Conservation (phyloP, 2,329 filamentous ascomycete species). For the Calonectria honghensis region DNA sequence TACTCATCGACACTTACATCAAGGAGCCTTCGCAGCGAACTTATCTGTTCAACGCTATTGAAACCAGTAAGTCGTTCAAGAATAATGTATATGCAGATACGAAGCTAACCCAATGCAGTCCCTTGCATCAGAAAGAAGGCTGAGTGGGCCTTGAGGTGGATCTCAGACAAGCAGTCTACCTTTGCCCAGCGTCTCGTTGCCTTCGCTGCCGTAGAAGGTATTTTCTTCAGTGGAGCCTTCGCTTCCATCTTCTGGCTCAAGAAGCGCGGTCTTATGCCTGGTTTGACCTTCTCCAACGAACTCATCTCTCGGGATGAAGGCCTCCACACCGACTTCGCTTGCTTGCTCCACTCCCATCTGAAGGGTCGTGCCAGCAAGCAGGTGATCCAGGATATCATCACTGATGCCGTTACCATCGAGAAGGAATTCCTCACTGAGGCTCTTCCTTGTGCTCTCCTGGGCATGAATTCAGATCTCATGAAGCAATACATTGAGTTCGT, state of each 20-base stretch:
- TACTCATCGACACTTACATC: slow-evolving; percentile 99
- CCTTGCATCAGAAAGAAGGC: slow-evolving; percentile 99
- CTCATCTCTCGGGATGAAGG: slow-evolving; percentile 99
- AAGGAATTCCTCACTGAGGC: slow-evolving; percentile 98
- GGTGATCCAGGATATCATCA: slow-evolving; percentile 90
- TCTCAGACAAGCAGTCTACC: slow-evolving; percentile 92
- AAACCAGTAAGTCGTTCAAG: slow-evolving; percentile 82
- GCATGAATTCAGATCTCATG: slow-evolving; percentile 98
- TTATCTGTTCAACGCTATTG: slow-evolving; percentile 98
- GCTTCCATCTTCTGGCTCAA: slow-evolving; percentile 99
- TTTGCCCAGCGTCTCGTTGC: slow-evolving; percentile 97
- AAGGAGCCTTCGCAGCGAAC: slow-evolving; percentile 96
- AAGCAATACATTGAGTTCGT: slow-evolving; percentile 99
- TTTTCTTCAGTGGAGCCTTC: slow-evolving; percentile 99
- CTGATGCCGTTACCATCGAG: slow-evolving; percentile 94
- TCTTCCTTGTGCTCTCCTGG: slow-evolving; percentile 92
- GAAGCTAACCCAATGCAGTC: slow-evolving; percentile 69
- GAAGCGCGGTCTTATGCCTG: slow-evolving; percentile 99
- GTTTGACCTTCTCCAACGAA: slow-evolving; percentile 99
- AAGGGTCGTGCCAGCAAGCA: slow-evolving; percentile 92
- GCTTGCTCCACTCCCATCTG: slow-evolving; percentile 96
- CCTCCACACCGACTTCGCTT: slow-evolving; percentile 99
- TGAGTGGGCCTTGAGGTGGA: slow-evolving; percentile 97
- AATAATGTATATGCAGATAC: slow-evolving; percentile 26
- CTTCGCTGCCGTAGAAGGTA: slow-evolving; percentile 98